A percentile compares a stretch with the other conserved stretches of the same genome.
phyloP scores from a whole-genome alignment of 1,284 basidiomycete genomes.

The Marasmius fiardii region DNA sequence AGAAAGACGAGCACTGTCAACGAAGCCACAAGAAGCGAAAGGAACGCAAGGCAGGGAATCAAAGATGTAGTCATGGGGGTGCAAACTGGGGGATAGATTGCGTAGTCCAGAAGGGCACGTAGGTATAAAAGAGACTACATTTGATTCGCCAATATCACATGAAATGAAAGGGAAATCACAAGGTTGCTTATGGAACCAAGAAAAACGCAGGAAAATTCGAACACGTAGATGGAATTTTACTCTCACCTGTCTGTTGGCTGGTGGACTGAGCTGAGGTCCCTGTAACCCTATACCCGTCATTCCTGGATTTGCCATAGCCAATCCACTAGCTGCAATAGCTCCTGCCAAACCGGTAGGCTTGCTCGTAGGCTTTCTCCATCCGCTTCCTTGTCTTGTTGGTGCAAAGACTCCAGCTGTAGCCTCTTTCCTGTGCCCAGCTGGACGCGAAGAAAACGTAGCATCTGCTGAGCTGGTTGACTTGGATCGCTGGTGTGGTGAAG shows the following conservation, averaged over 20 bases:
- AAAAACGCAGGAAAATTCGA: neutral
- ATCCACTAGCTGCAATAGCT: slow-evolving; percentile 63
- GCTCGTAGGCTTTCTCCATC: slow-evolving; percentile 31
- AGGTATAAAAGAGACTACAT: neutral
- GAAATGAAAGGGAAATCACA: neutral
- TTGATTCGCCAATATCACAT: neutral
- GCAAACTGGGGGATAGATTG: neutral
- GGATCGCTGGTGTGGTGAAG: neutral
- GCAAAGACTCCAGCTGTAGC: slow-evolving; percentile 36
- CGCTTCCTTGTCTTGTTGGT: slow-evolving; percentile 9
- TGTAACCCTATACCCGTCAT: slow-evolving; percentile 45
- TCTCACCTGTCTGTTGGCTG: slow-evolving; percentile 12
- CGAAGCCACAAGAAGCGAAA: too few relatives aligned
- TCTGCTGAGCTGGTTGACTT: slow-evolving; percentile 3
- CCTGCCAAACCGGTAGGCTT: slow-evolving; percentile 58
- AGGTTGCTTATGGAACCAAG: neutral
- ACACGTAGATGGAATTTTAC: neutral
- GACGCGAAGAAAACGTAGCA: slow-evolving; percentile 21
- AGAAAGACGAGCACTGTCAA: too few relatives aligned
- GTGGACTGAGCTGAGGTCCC: slow-evolving; percentile 34
- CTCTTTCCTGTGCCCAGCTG: slow-evolving; percentile 28
- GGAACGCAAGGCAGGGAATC: too few relatives aligned
- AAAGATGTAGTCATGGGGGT: too few relatives aligned
- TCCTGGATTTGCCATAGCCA: slow-evolving; percentile 60
- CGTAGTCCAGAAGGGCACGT: neutral